Evolutionary conservation across 371 early-diverging fungal genomes (phyloP).

Genomic region (Astathelohania contejeani): DNA sequence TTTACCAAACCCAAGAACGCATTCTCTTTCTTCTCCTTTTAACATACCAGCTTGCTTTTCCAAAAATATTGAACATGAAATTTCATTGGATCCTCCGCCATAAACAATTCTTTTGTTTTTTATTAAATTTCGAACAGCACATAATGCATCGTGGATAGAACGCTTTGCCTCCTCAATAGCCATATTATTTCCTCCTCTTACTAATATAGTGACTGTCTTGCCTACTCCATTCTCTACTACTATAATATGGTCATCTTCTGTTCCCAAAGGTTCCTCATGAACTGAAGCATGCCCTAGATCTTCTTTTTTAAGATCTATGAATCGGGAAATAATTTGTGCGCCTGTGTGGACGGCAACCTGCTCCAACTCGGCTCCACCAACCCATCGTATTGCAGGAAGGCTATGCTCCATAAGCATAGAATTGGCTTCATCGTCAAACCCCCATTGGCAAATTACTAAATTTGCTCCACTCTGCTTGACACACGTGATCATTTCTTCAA

Average conservation of each 20-base stretch:
- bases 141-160: slow-evolving; percentile 92
- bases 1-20: slow-evolving; percentile 61
- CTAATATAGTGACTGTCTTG: slow-evolving; percentile 70
- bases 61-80: slow-evolving; percentile 63
- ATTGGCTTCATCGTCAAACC: slow-evolving; percentile 99
- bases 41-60: not conserved
- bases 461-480: slow-evolving; percentile 91
- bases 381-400: slow-evolving; percentile 97
- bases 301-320: slow-evolving; percentile 73
- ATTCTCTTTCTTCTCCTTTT: slow-evolving; percentile 16
- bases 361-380: slow-evolving; percentile 95
- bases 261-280: slow-evolving; percentile 81
- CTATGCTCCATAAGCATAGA: slow-evolving; percentile 87
- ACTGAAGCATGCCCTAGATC: slow-evolving; percentile 89
- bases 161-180: slow-evolving; percentile 96
- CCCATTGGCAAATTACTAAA: slow-evolving; percentile 98
- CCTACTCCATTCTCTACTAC: slow-evolving; percentile 62
- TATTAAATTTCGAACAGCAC: slow-evolving; percentile 90
- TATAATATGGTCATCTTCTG: slow-evolving; percentile 90
- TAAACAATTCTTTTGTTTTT: slow-evolving; percentile 88
- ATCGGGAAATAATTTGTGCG: slow-evolving; percentile 93
- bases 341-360: slow-evolving; percentile 93
- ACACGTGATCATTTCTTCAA: slow-evolving; percentile 80
- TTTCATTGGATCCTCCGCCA: slow-evolving; percentile 96
- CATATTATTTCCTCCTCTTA: slow-evolving; percentile 96